Conservation (phyloP, 306 rosid genomes). For the Arachis stenosperma region DNA sequence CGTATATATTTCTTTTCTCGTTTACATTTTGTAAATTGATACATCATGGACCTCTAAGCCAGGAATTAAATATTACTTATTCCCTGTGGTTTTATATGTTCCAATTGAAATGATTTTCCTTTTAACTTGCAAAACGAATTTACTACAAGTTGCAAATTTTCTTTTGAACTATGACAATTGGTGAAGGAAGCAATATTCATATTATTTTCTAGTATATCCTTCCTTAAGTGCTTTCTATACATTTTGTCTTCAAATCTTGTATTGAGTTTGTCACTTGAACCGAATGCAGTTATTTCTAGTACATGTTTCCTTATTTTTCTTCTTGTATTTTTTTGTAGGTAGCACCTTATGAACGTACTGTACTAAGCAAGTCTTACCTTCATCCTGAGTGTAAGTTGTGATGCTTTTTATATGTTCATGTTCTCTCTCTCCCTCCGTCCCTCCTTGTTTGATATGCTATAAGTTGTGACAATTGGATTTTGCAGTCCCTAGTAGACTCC, state of each 20-base stretch:
- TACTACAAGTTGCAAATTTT: background rate
- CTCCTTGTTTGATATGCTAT: conserved; percentile 13
- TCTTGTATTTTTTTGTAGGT: conserved; percentile 52
- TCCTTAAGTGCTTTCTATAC: background rate
- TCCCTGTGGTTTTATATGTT: background rate
- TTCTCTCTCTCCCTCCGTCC: background rate
- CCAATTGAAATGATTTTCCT: background rate
- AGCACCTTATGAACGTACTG: conserved; percentile 99
- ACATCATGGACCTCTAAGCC: background rate
- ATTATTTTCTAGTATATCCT: background rate
- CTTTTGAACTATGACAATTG: background rate
- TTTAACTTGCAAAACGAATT: background rate
- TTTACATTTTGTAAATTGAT: background rate
- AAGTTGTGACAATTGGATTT: conserved; percentile 31
- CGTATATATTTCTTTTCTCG: too few species aligned
- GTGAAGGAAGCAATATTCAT: conserved; percentile 15
- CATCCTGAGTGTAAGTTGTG: conserved; percentile 88
- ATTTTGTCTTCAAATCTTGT: conserved; percentile 13
- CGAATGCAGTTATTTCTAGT: conserved; percentile 16
- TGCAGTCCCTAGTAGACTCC: conserved; percentile 99
- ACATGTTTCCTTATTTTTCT: conserved; percentile 16
- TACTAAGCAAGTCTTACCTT: conserved; percentile 95
- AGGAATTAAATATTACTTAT: background rate
- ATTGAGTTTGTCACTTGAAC: background rate
- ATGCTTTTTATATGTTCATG: conserved; percentile 1